A percentile compares a stretch with the other conserved stretches of the same genome.
Conservation (phyloP, 768 basidiomycete species). For the Candolleomyces eurysporus region DNA sequence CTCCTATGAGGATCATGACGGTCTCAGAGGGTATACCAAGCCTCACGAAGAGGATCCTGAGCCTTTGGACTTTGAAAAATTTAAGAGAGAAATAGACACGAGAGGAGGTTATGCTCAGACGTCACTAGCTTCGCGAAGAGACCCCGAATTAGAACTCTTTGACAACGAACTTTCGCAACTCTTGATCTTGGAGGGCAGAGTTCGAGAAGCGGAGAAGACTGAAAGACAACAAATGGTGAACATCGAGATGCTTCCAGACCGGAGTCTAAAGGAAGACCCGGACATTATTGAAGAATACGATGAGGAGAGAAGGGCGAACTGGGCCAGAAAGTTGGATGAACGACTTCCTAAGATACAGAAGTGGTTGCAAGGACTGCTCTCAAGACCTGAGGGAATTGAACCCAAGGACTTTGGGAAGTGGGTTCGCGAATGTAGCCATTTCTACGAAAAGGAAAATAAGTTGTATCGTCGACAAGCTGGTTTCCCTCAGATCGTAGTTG, state of each 20-base stretch:
- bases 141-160: too few relatives aligned
- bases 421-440: constrained; percentile 12
- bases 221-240: neutral
- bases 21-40: neutral
- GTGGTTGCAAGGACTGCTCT: neutral
- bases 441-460: constrained; percentile 14
- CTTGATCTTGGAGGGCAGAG: too few relatives aligned
- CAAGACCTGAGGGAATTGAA: neutral
- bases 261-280: constrained; percentile 1
- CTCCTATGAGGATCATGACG: neutral
- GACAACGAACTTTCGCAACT: too few relatives aligned
- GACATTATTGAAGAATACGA: neutral
- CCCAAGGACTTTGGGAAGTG: neutral
- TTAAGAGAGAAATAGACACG: constrained; percentile 2
- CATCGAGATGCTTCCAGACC: neutral
- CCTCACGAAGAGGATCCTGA: constrained; percentile 4
- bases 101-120: neutral
- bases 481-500: constrained; percentile 19
- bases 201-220: too few relatives aligned
- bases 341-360: neutral
- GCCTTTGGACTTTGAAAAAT: constrained; percentile 4
- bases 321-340: neutral
- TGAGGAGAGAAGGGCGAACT: neutral
- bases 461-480: constrained; percentile 13
- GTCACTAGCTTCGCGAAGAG: too few relatives aligned